Base-by-base conservation (phyloP, 495 filamentous ascomycete genomes). In the Ascobolus immersus region DNA sequence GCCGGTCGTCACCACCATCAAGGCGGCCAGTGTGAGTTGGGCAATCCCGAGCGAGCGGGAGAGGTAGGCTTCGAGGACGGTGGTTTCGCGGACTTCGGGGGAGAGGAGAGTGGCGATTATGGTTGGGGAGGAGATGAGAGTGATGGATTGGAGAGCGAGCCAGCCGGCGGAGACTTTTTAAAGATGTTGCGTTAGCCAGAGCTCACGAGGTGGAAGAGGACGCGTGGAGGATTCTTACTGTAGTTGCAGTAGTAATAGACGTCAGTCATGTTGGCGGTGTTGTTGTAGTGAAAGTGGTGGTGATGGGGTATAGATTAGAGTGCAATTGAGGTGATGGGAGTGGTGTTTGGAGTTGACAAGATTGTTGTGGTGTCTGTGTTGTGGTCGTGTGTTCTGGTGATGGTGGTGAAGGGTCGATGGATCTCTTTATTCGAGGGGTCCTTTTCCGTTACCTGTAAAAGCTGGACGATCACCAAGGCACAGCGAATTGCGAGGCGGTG, bases 41-140 rank as follows among this genome's bases (percentile, higher is more conserved):
- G 65, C 49, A 22, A 89, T 48, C 27, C 76, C 76, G 0, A 78
- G 54, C 17, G 60, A 63, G 19, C 77, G 72, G 24, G 69, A 64
- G 44, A 81, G 64, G 55, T 89, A 89, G 8, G 60, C 46, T 51
- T 82, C 76, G n/a, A 79, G 56, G 10, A 50, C 70, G 68, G 67
- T 60, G 21, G 63, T 50, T 43, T 65, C 52, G 15, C 66, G 52
- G 24, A 62, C 57, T 21, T 71, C 66, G 17, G 64, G 57, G 1
- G 65, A 59, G 2, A 80, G 58, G 38, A 77, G 47, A 5, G 62
- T 55, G 32, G 64, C 57, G 22, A 84, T 68, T 36, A 79, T 57
- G 23, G 65, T 63, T 1, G 77, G 77, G 15, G 67, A 65, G 4
- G 57, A 37, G 31, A 77, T 61, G 24, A 82, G 55, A 0, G 72